Conservation (phyloP, 2,329 filamentous ascomycete genomes). For the Macrophomina phaseolina region DNA sequence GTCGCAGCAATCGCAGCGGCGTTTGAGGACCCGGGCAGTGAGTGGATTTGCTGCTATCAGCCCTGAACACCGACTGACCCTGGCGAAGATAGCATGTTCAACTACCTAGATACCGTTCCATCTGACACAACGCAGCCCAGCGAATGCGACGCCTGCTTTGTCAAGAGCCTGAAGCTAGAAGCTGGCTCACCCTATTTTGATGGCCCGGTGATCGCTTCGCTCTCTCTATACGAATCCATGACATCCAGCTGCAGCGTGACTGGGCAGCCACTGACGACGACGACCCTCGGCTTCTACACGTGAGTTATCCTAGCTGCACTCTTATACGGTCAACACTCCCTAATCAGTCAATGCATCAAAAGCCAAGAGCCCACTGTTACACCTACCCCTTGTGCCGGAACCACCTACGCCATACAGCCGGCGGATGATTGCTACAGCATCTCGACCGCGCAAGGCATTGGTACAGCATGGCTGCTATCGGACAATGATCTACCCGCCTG, state of each 20-base stretch:
- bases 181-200: neutral
- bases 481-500: neutral
- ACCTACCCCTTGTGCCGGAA: neutral
- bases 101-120: neutral
- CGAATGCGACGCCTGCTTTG: neutral
- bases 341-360: no score
- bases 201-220: neutral
- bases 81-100: neutral
- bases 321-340: no score
- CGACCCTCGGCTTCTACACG: neutral
- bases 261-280: neutral
- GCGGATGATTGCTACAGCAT: slow-evolving; percentile 4
- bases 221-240: slow-evolving; percentile 2
- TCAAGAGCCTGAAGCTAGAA: neutral
- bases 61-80: neutral
- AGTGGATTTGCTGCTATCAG: neutral
- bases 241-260: slow-evolving; percentile 16
- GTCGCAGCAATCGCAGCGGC: neutral
- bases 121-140: neutral
- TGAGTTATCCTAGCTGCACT: neutral
- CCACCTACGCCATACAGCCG: neutral
- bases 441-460: neutral
- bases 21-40: neutral
- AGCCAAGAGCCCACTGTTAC: neutral
- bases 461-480: neutral